These are phyloP conservation scores for Wickerhamomyces hampshirensis DNA, from an alignment of 805 yeast genomes.

Conservation along the genomic window DNA sequence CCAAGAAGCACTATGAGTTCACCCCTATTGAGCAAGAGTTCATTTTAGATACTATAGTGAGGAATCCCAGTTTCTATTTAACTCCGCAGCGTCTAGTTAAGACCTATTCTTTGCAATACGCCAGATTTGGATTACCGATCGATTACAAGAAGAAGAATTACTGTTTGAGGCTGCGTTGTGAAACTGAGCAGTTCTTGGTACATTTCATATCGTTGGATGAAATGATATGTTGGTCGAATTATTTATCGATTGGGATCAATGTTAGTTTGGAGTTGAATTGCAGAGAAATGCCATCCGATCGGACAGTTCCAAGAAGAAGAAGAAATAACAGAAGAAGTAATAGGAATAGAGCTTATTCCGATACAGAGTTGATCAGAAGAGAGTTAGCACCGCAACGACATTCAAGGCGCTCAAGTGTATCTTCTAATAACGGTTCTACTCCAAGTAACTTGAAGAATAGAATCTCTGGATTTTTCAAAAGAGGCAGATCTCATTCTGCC, in stretches of 20 bases:
- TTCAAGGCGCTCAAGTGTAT: neutral
- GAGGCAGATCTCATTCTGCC: neutral
- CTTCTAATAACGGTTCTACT: neutral
- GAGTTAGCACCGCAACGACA: constrained; percentile 23
- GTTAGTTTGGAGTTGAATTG: constrained; percentile 70
- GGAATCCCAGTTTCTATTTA: constrained; percentile 13
- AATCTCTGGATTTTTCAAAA: neutral
- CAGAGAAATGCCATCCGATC: constrained; percentile 68
- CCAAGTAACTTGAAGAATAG: neutral
- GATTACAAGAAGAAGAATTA: constrained; percentile 72
- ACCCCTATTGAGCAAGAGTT: constrained; percentile 23
- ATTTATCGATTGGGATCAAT: constrained; percentile 69
- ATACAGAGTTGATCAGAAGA: constrained; percentile 23
- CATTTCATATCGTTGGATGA: constrained; percentile 58
- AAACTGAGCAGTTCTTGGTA: constrained; percentile 74
- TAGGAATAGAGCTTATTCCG: constrained; percentile 24
- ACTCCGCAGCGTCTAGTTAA: constrained; percentile 35
- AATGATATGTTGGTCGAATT: constrained; percentile 75
- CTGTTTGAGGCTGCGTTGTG: constrained; percentile 72
- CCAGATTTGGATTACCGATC: constrained; percentile 76
- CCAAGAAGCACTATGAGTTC: constrained; percentile 22
- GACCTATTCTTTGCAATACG: constrained; percentile 79
- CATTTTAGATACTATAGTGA: constrained; percentile 15
- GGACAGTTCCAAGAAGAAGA: constrained; percentile 78
- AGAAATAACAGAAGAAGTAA: constrained; percentile 34